These are phyloP conservation scores for Penicillium coffeae DNA, from an alignment of 495 filamentous ascomycete species.

Conservation along the genomic window DNA sequence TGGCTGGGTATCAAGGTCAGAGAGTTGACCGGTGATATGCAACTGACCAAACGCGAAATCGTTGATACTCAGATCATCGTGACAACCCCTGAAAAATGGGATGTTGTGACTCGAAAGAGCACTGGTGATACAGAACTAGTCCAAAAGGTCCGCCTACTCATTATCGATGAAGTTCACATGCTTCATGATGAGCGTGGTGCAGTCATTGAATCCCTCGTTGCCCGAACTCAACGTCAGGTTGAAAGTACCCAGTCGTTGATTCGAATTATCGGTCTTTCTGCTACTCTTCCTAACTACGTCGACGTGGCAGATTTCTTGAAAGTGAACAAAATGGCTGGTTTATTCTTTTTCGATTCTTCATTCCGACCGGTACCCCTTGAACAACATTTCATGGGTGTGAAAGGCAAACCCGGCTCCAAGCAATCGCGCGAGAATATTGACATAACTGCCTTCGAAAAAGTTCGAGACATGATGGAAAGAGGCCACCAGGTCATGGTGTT, in stretches of 20 bases:
- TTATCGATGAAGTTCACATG: conserved; percentile 99
- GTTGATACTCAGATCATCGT: conserved; percentile 96
- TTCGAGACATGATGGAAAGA: conserved; percentile 81
- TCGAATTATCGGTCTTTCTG: conserved; percentile 89
- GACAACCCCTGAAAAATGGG: conserved; percentile 99
- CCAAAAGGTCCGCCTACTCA: conserved; percentile 92
- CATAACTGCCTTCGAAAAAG: conserved; percentile 82
- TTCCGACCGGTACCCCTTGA: conserved; percentile 95
- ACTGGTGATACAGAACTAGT: conserved; percentile 96
- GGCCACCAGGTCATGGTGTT: conserved; percentile 99
- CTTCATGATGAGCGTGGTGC: conserved; percentile 96
- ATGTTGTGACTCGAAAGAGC: conserved; percentile 94
- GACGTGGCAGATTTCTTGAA: conserved; percentile 96
- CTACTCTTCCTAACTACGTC: conserved; percentile 91
- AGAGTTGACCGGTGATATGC: conserved; percentile 97
- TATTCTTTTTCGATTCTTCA: conserved; percentile 96
- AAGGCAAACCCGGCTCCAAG: conserved; percentile 79
- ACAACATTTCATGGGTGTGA: conserved; percentile 95
- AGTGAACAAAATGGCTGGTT: conserved; percentile 85
- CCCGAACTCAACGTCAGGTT: conserved; percentile 90
- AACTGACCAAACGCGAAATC: conserved; percentile 95
- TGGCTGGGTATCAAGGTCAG: conserved; percentile 88
- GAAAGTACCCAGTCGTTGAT: conserved; percentile 98
- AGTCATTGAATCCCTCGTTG: conserved; percentile 91
- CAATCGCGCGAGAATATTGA: conserved; percentile 86